Percentiles rank a stretch among this genome's conserved stretches.
Evolutionary conservation across 2,329 filamentous ascomycete species (phyloP).

Genomic region (Diaporthe ilicicola): DNA sequence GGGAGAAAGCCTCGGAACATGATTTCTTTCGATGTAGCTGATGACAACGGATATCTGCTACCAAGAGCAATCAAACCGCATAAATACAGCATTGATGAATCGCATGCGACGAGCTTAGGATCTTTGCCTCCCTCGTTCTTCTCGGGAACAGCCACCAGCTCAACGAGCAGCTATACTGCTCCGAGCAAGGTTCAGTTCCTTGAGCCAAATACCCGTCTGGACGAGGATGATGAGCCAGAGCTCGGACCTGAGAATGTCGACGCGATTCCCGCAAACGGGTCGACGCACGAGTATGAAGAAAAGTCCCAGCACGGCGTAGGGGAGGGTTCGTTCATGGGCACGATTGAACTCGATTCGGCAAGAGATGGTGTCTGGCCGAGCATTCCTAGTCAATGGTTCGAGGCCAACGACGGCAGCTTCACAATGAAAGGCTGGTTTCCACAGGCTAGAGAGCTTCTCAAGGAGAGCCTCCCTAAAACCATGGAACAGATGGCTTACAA

Average conservation of each 20-base stretch:
- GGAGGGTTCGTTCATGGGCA: background rate
- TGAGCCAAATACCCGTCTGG: constrained; percentile 51
- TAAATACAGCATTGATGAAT: constrained; percentile 24
- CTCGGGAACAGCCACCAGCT: constrained; percentile 12
- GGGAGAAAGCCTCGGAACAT: constrained; percentile 17
- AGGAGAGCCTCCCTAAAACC: constrained; percentile 43
- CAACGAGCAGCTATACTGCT: constrained; percentile 22
- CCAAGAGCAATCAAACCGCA: constrained; percentile 18
- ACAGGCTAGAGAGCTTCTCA: constrained; percentile 46
- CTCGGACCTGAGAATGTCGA: constrained; percentile 30
- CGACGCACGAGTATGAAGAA: constrained; percentile 10
- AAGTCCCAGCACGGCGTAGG: background rate
- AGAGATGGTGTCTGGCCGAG: constrained; percentile 27
- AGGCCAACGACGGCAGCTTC: constrained; percentile 48
- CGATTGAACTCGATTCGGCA: constrained; percentile 16
- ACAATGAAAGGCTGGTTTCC: constrained; percentile 55
- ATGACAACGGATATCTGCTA: background rate
- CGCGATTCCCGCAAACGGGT: constrained; percentile 15
- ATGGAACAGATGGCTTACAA: constrained; percentile 44
- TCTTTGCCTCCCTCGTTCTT: constrained; percentile 41
- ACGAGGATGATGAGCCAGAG: constrained; percentile 39
- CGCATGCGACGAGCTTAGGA: constrained; percentile 28
- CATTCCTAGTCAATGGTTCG: constrained; percentile 43
- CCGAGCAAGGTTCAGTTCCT: constrained; percentile 46
- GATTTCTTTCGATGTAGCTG: background rate